phyloP scores from a whole-genome alignment of 2,329 filamentous ascomycete species.

The Apiospora hydei region DNA sequence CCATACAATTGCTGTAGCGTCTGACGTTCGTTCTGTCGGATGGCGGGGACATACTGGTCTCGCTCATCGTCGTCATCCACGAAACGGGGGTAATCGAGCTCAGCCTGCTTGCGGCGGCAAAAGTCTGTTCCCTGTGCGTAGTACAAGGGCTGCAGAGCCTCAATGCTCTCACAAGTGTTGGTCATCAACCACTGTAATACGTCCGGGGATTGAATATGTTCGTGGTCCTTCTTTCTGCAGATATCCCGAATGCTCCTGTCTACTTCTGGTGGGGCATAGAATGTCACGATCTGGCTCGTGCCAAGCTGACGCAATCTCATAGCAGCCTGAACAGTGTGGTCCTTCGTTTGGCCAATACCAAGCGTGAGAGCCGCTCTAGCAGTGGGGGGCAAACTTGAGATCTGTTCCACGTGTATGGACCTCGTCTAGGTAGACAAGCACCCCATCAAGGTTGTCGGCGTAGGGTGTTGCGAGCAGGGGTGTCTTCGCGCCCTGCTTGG shows the following conservation, averaged over 20 bases:
- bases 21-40: slow-evolving; percentile 62
- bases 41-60: slow-evolving; percentile 48
- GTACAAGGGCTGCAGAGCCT: slow-evolving; percentile 65
- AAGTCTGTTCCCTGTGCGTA: slow-evolving; percentile 67
- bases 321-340: slow-evolving; percentile 21
- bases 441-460: slow-evolving; percentile 57
- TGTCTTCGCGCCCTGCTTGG: slow-evolving; percentile 42
- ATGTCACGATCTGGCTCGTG: slow-evolving; percentile 50
- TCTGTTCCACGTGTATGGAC: slow-evolving; percentile 67
- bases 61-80: slow-evolving; percentile 45
- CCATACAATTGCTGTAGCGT: slow-evolving; percentile 66
- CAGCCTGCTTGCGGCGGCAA: slow-evolving; percentile 61
- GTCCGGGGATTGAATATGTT: slow-evolving; percentile 52
- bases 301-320: slow-evolving; percentile 26
- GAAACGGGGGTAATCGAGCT: slow-evolving; percentile 50
- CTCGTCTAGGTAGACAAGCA: slow-evolving; percentile 64
- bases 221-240: slow-evolving; percentile 37
- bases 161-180: slow-evolving; percentile 67
- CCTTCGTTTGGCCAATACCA: slow-evolving; percentile 62
- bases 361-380: slow-evolving; percentile 61
- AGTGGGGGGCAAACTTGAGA: slow-evolving; percentile 54
- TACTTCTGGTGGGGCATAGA: slow-evolving; percentile 65
- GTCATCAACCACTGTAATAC: slow-evolving; percentile 68
- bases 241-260: slow-evolving; percentile 65
- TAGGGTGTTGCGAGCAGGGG: slow-evolving; percentile 63